Evolutionary conservation across 2,329 filamentous ascomycete genomes (phyloP), one percentile per base, ranked within the genome.

Genomic region (Pseudomassariella vexata): DNA sequence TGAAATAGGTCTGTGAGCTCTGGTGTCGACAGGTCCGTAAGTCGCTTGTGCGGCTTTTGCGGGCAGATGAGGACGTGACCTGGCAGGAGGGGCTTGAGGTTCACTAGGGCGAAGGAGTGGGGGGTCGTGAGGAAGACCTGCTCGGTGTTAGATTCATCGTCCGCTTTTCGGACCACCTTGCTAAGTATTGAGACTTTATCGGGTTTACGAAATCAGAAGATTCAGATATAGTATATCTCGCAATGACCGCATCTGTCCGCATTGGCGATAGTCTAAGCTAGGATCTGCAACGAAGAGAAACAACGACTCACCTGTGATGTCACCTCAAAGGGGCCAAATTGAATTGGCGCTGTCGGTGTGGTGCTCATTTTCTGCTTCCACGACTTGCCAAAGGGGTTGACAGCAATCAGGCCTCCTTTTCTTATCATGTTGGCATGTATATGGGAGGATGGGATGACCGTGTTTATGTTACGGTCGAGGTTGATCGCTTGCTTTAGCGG

Each of bases 31-130:
- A 95, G 75, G 54, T 94, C 84, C 31, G 79, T 76, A 35, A 96
- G 72, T 30, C 86, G 84, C 28, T 71, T 75, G 45, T 88, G 82
- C 18, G 66, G 62, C 20, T 70, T 70, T 14, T 76, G 72, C 0
- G 92, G 87, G 44, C 85, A 95, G 39, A 98, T 76, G 19, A 98
- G 83, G 40, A 96, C 82, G 64, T 98, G 92, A 36, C 92, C 92
- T 0, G 89, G 88, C 2, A 95, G 73, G 22, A 98, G 76, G 16
- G 92, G 92, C 62, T 95, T 95, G 55, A 96, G 77, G 63, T 98
- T 98, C 36, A 96, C 89, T 41, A 96, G 71, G 33, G 86, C 88
- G 64, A 88, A 95, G 46, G 82, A 85, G 49, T 83, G 71, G 1
- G 75, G 70, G 2, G 89, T 94, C 44, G 70, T 69, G 59, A 94